Conservation (phyloP, 306 rosid genomes). For the Castanea mollissima region DNA sequence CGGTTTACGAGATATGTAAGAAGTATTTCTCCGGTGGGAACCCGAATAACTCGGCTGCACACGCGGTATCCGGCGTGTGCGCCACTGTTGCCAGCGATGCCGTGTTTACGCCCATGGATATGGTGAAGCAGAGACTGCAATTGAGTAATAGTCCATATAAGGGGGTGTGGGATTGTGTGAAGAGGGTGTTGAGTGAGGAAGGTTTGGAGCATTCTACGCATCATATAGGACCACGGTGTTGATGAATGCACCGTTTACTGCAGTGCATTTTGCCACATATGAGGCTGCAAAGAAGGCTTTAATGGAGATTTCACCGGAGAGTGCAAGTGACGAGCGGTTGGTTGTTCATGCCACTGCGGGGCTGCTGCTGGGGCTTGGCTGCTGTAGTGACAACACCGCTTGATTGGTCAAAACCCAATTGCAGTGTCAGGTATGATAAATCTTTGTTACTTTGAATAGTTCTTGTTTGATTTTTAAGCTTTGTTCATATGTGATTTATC, state of each 20-base stretch:
- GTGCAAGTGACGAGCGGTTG: slow-evolving; percentile 52
- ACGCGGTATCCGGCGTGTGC: slow-evolving; percentile 67
- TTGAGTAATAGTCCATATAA: slow-evolving; percentile 61
- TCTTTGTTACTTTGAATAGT: not conserved
- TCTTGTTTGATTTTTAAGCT: not conserved
- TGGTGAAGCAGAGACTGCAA: slow-evolving; percentile 93
- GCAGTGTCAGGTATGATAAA: slow-evolving; percentile 64
- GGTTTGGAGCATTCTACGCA: slow-evolving; percentile 71
- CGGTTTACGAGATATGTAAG: slow-evolving; percentile 63
- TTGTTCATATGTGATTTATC: not conserved
- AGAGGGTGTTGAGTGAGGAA: slow-evolving; percentile 68
- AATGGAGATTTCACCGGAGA: slow-evolving; percentile 55
- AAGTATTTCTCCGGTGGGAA: slow-evolving; percentile 51
- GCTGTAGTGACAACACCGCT: slow-evolving; percentile 67
- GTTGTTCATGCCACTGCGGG: slow-evolving; percentile 81
- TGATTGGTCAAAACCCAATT: slow-evolving; percentile 78
- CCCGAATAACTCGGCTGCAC: slow-evolving; percentile 49
- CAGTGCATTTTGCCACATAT: slow-evolving; percentile 64
- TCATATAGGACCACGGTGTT: slow-evolving; percentile 76
- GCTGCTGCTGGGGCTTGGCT: slow-evolving; percentile 81
- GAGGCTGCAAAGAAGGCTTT: slow-evolving; percentile 60
- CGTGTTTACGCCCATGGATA: slow-evolving; percentile 85
- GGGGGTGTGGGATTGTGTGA: slow-evolving; percentile 73
- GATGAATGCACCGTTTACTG: slow-evolving; percentile 82
- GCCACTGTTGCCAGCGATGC: slow-evolving; percentile 81